phyloP scores from a whole-genome alignment of 345 rosid species.

The Dimocarpus longan region DNA sequence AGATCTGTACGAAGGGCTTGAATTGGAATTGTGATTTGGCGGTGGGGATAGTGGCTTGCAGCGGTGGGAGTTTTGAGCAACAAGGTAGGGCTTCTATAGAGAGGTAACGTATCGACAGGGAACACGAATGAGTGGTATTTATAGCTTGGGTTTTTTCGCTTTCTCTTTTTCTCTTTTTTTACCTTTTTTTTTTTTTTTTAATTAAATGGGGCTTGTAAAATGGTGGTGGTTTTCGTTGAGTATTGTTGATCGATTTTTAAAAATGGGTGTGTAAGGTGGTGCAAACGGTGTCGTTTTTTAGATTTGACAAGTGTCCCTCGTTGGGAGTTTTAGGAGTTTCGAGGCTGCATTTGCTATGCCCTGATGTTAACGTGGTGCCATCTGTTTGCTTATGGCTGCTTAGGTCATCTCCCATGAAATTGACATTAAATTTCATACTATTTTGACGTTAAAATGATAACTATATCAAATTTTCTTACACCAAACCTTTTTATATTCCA shows the following conservation, averaged over 20 bases:
- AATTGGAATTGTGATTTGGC: neutral
- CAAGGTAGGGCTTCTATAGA: conserved; percentile 9
- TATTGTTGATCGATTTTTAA: neutral
- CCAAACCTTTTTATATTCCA: too few relatives aligned
- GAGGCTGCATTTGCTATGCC: too few relatives aligned
- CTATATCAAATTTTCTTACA: too few relatives aligned
- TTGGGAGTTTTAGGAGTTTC: too few relatives aligned
- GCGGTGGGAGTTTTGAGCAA: neutral
- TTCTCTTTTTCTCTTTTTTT: too few relatives aligned
- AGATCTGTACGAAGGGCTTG: neutral
- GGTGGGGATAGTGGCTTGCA: neutral
- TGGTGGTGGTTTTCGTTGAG: neutral
- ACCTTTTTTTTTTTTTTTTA: too few relatives aligned
- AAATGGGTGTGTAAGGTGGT: neutral
- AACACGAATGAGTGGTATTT: conserved; percentile 1
- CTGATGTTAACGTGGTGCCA: too few relatives aligned
- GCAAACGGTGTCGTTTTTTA: neutral
- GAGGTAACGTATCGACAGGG: conserved; percentile 12
- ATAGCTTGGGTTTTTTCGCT: neutral
- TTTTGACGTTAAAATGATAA: too few relatives aligned
- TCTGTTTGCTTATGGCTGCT: too few relatives aligned
- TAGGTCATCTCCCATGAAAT: too few relatives aligned
- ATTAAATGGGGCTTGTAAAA: neutral
- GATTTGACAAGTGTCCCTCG: neutral
- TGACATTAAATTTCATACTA: too few relatives aligned